These are phyloP conservation scores for Phytophthora parvispora DNA, from an alignment of 352 stramenopile species.

Conservation along the genomic window DNA sequence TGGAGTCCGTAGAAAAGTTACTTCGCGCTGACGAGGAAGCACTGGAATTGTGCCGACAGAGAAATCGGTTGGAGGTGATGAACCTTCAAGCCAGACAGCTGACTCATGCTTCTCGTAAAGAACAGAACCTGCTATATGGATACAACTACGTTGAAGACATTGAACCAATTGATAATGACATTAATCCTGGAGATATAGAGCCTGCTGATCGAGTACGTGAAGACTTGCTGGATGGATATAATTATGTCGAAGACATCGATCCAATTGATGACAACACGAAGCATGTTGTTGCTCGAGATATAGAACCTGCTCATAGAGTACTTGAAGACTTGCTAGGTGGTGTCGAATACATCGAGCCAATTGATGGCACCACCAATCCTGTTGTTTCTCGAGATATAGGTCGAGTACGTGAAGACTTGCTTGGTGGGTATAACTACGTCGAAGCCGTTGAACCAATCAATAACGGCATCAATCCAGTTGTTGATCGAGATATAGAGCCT, in stretches of 20 bases:
- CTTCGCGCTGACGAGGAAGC: slow-evolving; percentile 49
- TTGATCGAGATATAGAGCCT: too few relatives aligned
- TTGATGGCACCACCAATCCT: too few relatives aligned
- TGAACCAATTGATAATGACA: too few relatives aligned
- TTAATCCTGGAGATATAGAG: too few relatives aligned
- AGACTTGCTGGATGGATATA: not conserved
- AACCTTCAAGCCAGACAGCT: slow-evolving; percentile 50
- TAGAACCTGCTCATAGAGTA: too few relatives aligned
- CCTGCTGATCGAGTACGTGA: too few relatives aligned
- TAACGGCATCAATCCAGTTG: too few relatives aligned
- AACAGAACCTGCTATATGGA: slow-evolving; percentile 25
- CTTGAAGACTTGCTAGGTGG: too few relatives aligned
- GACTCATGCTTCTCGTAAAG: not conserved
- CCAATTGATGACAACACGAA: not conserved
- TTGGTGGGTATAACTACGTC: not conserved
- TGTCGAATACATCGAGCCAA: too few relatives aligned
- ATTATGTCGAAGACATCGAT: not conserved
- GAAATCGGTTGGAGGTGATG: slow-evolving; percentile 58
- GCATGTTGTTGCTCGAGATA: too few relatives aligned
- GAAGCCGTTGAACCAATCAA: not conserved
- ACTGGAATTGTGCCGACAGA: slow-evolving; percentile 50
- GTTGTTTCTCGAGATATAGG: too few relatives aligned
- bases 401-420: too few relatives aligned
- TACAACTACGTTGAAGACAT: slow-evolving; percentile 53
- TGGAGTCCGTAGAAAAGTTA: slow-evolving; percentile 54